Percentiles rank a stretch among this genome's conserved stretches.
These are phyloP conservation scores for Leishmania guyanensis DNA, from an alignment of 208 protist genomes.

Conservation along the genomic window DNA sequence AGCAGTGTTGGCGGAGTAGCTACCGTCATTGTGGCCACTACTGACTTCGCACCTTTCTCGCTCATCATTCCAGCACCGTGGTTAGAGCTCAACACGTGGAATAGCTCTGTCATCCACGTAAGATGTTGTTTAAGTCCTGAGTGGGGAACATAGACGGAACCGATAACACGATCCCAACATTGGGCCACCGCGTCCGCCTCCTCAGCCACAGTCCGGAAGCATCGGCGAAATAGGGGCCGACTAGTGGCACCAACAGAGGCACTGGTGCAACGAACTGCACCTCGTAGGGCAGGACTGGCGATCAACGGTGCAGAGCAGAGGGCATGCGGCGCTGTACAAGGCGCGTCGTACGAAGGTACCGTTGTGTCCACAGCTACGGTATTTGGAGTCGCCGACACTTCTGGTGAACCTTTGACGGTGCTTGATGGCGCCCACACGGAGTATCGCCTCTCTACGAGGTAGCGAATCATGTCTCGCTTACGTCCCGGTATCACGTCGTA, in stretches of 20 bases:
- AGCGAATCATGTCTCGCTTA: constrained; percentile 61
- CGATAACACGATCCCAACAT: constrained; percentile 60
- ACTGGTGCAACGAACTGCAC: not conserved
- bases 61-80: constrained; percentile 27
- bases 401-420: not conserved
- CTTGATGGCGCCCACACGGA: constrained; percentile 9
- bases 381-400: not conserved
- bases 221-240: not conserved
- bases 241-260: not conserved
- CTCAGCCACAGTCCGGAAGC: constrained; percentile 10
- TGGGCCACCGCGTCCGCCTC: constrained; percentile 29
- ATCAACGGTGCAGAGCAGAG: not conserved
- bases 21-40: constrained; percentile 28
- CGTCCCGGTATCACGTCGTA: constrained; percentile 36
- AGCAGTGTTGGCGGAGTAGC: constrained; percentile 37
- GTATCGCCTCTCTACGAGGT: constrained; percentile 42
- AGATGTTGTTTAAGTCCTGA: constrained; percentile 33
- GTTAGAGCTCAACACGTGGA: constrained; percentile 60
- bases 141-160: constrained; percentile 48
- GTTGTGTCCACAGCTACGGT: not conserved
- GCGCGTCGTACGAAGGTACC: not conserved
- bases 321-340: not conserved
- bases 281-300: not conserved
- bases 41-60: constrained; percentile 11
- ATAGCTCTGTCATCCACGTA: constrained; percentile 35